Base-by-base conservation (phyloP, 805 yeast genomes). In the Teunomyces lycoperdinae region DNA sequence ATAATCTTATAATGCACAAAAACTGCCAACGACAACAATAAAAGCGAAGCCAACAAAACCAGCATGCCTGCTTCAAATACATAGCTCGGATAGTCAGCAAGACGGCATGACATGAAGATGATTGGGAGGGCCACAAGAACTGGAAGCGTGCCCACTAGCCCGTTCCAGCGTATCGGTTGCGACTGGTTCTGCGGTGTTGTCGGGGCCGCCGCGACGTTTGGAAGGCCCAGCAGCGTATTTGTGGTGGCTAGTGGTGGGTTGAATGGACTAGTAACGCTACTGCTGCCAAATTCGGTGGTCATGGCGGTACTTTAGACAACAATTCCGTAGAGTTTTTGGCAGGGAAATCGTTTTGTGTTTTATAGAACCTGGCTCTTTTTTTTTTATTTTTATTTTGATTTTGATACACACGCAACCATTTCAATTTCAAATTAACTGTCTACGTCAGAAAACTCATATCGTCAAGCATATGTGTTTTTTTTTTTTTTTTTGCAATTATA, bases 71-170 rank as follows among this genome's bases (percentile, higher is more conserved):
- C 29, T 1, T 52, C 51, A 7, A 50, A 51, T 4, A 38, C 24
- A n/a, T 34, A 27, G 24, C 39, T 17, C 17, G 50, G 54, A 30
- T 44, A 44, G 31, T 48, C 45, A 5, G 66, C 53, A 16, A 68
- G 42, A 17, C 53, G 50, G 39, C 57, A 55, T 38, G 70, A 58
- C 34, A 68, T 45, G 26, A 67, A 56, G 42, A 65, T 47, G 35
- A 66, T 54, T 9, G 72, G 70, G 28, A 67, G 56, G 4, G 73
- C 63, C 41, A 64, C 60, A 27, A 70, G 53, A 24, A 66, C 62
- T 1, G 74, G 74, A 29, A 69, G 52, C 3, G 71, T 58, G n/a
- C 61, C 41, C 9, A 38, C 30, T 5, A 38, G 41, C 29, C 26
- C 26, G 30, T 26, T 24, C 41, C 41, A 38, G 30, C 34, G 34